Conservation (phyloP, 257 asterid genomes). For the Solanum piurae region DNA sequence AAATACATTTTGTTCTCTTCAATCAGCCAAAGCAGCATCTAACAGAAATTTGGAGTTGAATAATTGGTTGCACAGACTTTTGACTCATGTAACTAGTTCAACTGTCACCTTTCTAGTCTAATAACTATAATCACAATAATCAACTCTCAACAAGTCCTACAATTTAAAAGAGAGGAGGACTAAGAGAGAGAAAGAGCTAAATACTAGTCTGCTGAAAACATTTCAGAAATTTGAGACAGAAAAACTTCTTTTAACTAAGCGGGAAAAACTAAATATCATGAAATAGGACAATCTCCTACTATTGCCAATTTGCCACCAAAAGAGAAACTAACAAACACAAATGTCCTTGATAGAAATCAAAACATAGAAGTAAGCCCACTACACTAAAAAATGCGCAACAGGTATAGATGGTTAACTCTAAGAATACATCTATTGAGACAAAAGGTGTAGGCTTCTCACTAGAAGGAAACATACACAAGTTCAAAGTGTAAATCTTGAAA, state of each 20-base stretch:
- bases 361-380: background rate
- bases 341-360: background rate
- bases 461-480: background rate
- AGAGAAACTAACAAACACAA: background rate
- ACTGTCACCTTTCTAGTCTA: background rate
- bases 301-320: background rate
- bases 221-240: background rate
- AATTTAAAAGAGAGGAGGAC: background rate
- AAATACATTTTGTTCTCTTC: background rate
- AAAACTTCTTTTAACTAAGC: background rate
- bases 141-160: background rate
- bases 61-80: background rate
- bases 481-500: background rate
- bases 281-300: background rate
- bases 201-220: background rate
- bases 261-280: background rate
- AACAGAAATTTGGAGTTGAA: background rate
- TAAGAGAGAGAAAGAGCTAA: background rate
- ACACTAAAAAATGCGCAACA: background rate
- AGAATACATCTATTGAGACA: background rate
- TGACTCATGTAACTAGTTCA: background rate
- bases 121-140: background rate
- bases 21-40: background rate
- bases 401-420: background rate
- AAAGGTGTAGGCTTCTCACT: background rate